phyloP scores from a whole-genome alignment of 2,329 filamentous ascomycete genomes.

The Conoideocrella luteorostrata region DNA sequence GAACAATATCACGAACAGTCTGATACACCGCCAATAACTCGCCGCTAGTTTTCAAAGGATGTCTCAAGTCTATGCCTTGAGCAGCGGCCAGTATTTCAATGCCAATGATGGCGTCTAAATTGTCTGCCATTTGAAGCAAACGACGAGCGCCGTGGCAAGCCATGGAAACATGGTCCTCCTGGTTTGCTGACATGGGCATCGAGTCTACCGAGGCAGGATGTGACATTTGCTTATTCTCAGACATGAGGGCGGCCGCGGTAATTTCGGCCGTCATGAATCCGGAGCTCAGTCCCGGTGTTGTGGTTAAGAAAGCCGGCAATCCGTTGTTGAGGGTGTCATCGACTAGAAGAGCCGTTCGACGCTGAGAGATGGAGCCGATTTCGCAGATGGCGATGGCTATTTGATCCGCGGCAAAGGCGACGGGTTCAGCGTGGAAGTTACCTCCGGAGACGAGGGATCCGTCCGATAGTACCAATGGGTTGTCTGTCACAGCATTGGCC shows the following conservation, averaged over 20 bases:
- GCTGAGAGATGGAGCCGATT: conserved; percentile 1
- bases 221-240: conserved; percentile 4
- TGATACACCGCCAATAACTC: background rate
- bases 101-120: background rate
- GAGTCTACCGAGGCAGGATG: conserved; percentile 1
- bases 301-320: conserved; percentile 1
- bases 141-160: background rate
- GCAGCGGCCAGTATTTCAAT: background rate
- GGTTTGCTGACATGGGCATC: background rate
- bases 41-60: background rate
- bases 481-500: background rate
- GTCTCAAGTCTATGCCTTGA: background rate
- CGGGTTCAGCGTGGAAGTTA: background rate
- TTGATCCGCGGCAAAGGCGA: background rate
- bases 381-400: conserved; percentile 1
- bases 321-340: conserved; percentile 3
- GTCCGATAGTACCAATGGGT: background rate
- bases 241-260: background rate
- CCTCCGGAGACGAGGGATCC: background rate
- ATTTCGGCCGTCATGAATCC: conserved; percentile 2
- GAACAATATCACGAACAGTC: background rate
- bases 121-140: background rate
- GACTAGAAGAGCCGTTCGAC: background rate
- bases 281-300: background rate
- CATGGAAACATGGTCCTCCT: conserved; percentile 1